These are phyloP conservation scores for Solanum tacnaense DNA, from an alignment of 257 asterid genomes.

Conservation along the genomic window DNA sequence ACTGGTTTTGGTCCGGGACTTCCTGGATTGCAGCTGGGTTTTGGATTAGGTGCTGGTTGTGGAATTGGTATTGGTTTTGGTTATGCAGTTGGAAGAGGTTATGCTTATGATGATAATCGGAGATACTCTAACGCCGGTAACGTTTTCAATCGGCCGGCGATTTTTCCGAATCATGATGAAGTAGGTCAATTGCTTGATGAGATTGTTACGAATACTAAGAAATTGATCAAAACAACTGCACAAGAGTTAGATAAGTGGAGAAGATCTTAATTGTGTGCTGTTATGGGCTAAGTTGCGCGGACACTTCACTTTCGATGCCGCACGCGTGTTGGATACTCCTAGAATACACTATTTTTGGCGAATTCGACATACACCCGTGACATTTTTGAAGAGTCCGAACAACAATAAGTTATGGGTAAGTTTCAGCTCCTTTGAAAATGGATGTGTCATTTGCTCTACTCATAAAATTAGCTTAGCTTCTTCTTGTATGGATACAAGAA, in stretches of 20 bases:
- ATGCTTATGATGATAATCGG: constrained; percentile 54
- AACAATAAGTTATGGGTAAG: neutral
- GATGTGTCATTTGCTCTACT: neutral
- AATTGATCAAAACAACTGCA: constrained; percentile 24
- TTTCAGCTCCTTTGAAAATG: neutral
- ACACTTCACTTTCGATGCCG: too few relatives aligned
- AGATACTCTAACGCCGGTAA: constrained; percentile 49
- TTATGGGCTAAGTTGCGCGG: too few relatives aligned
- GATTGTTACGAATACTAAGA: neutral
- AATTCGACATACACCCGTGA: too few relatives aligned
- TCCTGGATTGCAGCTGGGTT: constrained; percentile 71
- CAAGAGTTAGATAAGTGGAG: constrained; percentile 38
- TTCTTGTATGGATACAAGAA: neutral
- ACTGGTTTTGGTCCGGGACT: constrained; percentile 71
- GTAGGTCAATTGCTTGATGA: constrained; percentile 9
- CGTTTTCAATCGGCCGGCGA: constrained; percentile 15
- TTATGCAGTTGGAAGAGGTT: constrained; percentile 71
- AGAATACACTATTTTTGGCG: too few relatives aligned
- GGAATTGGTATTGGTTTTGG: constrained; percentile 88
- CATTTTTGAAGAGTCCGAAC: too few relatives aligned
- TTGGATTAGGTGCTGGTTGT: constrained; percentile 86
- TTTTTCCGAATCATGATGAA: constrained; percentile 27
- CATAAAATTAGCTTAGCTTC: neutral
- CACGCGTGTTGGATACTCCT: too few relatives aligned
- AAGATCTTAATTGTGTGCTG: neutral